A percentile compares a stretch with the other conserved stretches of the same genome.
Conservation (phyloP, 768 basidiomycete genomes). For the Psilocybe azurescens region DNA sequence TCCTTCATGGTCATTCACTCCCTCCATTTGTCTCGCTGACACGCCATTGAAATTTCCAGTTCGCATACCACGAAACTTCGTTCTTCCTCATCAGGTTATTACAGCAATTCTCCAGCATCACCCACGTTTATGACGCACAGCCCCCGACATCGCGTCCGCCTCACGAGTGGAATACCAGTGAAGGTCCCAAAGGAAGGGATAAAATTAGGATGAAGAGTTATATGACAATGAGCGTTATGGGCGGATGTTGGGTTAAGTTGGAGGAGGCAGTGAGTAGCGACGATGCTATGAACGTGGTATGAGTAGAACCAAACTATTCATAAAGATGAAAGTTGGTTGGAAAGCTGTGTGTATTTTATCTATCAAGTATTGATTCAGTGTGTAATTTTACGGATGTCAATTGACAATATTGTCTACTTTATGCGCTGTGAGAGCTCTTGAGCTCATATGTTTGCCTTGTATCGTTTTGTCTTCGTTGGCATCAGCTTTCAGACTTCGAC, state of each 20-base stretch:
- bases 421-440: too few species aligned
- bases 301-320: too few species aligned
- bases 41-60: slow-evolving; percentile 42
- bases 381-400: too few species aligned
- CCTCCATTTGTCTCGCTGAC: background rate
- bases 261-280: slow-evolving; percentile 20
- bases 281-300: too few species aligned
- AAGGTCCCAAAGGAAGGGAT: slow-evolving; percentile 49
- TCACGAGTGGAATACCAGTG: slow-evolving; percentile 42
- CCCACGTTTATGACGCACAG: background rate
- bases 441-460: too few species aligned
- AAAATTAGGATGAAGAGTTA: slow-evolving; percentile 50
- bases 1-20: background rate
- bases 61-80: slow-evolving; percentile 38
- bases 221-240: slow-evolving; percentile 53
- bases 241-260: slow-evolving; percentile 35
- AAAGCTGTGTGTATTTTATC: too few species aligned
- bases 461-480: too few species aligned
- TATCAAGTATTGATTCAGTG: too few species aligned
- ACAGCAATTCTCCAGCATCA: slow-evolving; percentile 43
- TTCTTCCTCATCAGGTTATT: slow-evolving; percentile 58
- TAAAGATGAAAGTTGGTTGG: too few species aligned
- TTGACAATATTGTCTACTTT: too few species aligned
- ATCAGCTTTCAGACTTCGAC: too few species aligned
- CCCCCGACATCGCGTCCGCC: slow-evolving; percentile 37